A percentile compares a stretch with the other conserved stretches of the same genome.
Conservation (phyloP, 1,284 basidiomycete species). For the Fomitopsis pinicola region DNA sequence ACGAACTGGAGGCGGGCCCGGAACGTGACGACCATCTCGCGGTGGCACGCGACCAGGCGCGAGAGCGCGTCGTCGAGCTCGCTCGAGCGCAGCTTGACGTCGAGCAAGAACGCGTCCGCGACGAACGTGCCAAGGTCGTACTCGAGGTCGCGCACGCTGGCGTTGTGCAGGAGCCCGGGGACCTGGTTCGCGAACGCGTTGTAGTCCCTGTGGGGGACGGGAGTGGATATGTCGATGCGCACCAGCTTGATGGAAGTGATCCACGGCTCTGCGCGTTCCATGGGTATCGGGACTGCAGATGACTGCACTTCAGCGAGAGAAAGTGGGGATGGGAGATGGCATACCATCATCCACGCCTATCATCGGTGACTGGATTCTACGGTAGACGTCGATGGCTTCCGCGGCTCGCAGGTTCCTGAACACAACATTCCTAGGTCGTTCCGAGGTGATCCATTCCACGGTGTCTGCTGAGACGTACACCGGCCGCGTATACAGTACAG, state of each 20-base stretch:
- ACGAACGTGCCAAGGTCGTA: neutral
- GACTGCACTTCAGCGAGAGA: neutral
- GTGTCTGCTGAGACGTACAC: neutral
- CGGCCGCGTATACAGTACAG: neutral
- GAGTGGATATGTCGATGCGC: neutral
- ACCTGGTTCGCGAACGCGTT: neutral
- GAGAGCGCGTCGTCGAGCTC: neutral
- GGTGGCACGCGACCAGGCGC: neutral
- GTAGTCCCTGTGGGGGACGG: neutral
- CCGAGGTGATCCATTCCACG: neutral
- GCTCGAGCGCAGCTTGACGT: neutral
- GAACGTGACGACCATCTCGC: neutral
- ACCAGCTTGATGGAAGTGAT: neutral
- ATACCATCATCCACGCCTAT: neutral
- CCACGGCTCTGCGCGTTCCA: neutral
- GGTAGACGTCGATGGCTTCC: neutral
- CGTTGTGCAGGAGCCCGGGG: neutral
- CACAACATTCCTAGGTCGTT: neutral
- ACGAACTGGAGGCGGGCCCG: neutral
- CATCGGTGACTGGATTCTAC: neutral
- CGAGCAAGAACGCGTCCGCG: neutral
- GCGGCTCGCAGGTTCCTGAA: neutral
- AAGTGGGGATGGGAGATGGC: neutral
- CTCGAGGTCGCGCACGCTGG: neutral
- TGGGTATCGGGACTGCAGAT: neutral